Evolutionary conservation across 164 flowering plant species (phyloP).

Genomic region (Taxillus chinensis): DNA sequence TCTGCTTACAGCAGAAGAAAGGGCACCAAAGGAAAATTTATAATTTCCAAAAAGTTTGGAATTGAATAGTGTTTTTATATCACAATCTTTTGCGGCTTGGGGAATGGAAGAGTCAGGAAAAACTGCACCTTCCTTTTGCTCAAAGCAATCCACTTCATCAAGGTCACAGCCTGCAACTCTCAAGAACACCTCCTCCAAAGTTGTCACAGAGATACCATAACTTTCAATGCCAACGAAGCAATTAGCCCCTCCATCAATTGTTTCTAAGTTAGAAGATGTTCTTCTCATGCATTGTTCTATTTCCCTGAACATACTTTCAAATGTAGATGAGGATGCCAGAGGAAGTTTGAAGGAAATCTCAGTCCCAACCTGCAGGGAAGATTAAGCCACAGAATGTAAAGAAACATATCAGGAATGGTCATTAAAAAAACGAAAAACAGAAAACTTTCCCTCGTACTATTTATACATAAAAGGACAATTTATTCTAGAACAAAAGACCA

Average conservation of each 20-base stretch:
- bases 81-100: conserved; percentile 19
- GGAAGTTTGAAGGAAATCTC: conserved; percentile 97
- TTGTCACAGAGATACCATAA: conserved; percentile 95
- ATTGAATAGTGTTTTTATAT: conserved; percentile 16
- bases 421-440: background rate
- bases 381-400: conserved; percentile 2
- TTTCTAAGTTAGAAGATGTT: conserved; percentile 21
- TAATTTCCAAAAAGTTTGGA: conserved; percentile 37
- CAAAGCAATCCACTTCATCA: conserved; percentile 30
- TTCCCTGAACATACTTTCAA: conserved; percentile 88
- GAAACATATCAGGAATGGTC: background rate
- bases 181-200: conserved; percentile 92
- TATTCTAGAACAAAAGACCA: too few species aligned
- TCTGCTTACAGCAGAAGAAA: conserved; percentile 29
- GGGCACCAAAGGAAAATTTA: conserved; percentile 21
- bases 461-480: too few species aligned
- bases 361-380: conserved; percentile 65
- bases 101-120: conserved; percentile 24
- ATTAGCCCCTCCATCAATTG: conserved; percentile 15
- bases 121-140: conserved; percentile 11
- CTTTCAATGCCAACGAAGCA: conserved; percentile 61
- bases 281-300: conserved; percentile 66
- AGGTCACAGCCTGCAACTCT: conserved; percentile 84
- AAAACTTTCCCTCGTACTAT: too few species aligned
- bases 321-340: conserved; percentile 71